Evolutionary conservation across 345 rosid species (phyloP).

Genomic region (Heritiera littoralis): DNA sequence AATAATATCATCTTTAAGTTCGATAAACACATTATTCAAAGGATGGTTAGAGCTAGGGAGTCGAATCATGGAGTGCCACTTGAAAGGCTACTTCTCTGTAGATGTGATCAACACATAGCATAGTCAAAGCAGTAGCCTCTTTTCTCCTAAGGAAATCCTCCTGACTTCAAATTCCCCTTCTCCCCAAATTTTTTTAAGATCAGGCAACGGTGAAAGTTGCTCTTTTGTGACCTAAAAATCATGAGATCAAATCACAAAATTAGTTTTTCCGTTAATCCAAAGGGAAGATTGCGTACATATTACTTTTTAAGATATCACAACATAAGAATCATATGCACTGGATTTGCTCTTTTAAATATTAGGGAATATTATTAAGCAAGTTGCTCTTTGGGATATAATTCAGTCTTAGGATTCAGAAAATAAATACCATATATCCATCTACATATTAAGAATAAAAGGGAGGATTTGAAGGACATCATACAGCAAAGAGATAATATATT

Average conservation of each 20-base stretch:
- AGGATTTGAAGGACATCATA: neutral
- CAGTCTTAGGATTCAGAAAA: neutral
- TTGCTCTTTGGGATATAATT: neutral
- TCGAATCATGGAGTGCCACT: neutral
- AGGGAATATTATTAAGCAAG: neutral
- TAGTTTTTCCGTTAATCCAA: too few relatives aligned
- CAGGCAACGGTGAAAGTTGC: too few relatives aligned
- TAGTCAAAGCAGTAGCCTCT: neutral
- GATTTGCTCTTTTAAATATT: neutral
- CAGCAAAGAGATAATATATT: neutral
- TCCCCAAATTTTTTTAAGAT: neutral
- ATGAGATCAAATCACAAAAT: too few relatives aligned
- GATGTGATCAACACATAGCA: neutral
- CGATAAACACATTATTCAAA: neutral
- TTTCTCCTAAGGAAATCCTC: neutral
- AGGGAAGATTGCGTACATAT: too few relatives aligned
- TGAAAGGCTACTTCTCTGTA: neutral
- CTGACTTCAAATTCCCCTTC: neutral
- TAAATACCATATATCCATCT: neutral
- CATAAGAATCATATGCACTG: too few relatives aligned
- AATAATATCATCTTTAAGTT: conserved; percentile 24
- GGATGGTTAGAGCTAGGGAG: neutral
- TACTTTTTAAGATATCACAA: too few relatives aligned
- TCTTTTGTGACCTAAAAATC: too few relatives aligned
- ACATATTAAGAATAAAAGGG: neutral